Evolutionary conservation across 2,329 filamentous ascomycete genomes (phyloP), one percentile per base, ranked within the genome.

Genomic region (Sporothrix humicola): DNA sequence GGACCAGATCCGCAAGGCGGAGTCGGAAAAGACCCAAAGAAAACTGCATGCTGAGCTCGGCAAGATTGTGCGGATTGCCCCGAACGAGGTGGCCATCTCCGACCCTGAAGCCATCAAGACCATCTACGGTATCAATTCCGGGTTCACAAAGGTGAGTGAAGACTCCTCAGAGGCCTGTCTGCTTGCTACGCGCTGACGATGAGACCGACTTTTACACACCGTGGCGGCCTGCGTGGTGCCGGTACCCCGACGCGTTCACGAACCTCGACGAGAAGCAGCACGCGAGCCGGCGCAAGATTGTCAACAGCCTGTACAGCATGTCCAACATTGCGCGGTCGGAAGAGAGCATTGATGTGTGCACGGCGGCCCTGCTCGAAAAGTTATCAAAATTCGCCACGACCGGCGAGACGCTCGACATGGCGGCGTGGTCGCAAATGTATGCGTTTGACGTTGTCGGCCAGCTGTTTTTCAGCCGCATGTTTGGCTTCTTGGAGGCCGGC

Each of bases 401-500:
- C 2, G 63, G 63, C 3, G 10, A 17, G 44, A 31, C 46, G 20
- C 4, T 68, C 3, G 63, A 68, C 42, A 50, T 68, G 63, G 63
- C 63, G 10, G 42, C 17, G 7, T 68, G 63, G 63, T 44, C 63
- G n/a, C 63, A 68, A 15, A 50, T 68, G 63, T 68, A 68, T 37
- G 63, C 63, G 1, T 68, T 66, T 52, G 63, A 68, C 42, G 63
- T 68, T 1, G 23, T 68, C 4, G 63, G 63, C 1, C 44, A 68
- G 23, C 63, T 68, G 20, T 68, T 68, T 20, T 68, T 68, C 63
- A 68, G 63, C 44, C 63, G 63, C 46, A 68, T 68, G 63, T 68
- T 68, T 68, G 63, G 63, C 63, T 68, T 68, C 12, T 2, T 68
- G 44, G 63, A 44, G 23, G n/a, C 63, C 23, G 63, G 42, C 3